Percentiles rank a stretch among this genome's conserved stretches.
phyloP scores from a whole-genome alignment of 768 basidiomycete genomes.

The Lactifluus piperatus region DNA sequence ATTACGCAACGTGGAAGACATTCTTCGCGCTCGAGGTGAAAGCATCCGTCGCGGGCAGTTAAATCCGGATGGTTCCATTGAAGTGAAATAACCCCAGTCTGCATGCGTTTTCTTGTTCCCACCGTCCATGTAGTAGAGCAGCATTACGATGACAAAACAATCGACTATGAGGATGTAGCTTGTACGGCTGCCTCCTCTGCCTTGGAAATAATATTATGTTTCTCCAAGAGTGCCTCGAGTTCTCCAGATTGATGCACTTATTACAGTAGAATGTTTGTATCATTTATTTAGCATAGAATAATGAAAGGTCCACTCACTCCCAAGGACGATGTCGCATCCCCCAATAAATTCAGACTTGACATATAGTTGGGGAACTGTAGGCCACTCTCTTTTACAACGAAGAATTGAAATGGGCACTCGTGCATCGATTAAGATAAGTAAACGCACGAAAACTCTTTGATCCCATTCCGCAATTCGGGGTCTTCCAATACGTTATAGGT shows the following conservation, averaged over 20 bases:
- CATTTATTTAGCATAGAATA: not conserved
- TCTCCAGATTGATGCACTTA: slow-evolving; percentile 98
- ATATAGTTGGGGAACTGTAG: slow-evolving; percentile 94
- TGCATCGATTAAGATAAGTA: not conserved
- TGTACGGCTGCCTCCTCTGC: slow-evolving; percentile 20
- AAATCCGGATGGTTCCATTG: slow-evolving; percentile 45
- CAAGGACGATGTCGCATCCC: slow-evolving; percentile 90
- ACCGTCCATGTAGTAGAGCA: not conserved
- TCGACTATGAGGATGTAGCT: slow-evolving; percentile 18
- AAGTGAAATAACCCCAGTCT: slow-evolving; percentile 30
- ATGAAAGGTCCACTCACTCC: slow-evolving; percentile 50
- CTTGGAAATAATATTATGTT: slow-evolving; percentile 61
- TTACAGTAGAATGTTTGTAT: slow-evolving; percentile 2
- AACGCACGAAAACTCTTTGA: slow-evolving; percentile 96
- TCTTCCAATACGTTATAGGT: slow-evolving; percentile 90
- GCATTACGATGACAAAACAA: not conserved
- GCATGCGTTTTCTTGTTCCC: not conserved
- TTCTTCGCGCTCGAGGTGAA: slow-evolving; percentile 75
- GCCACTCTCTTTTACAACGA: slow-evolving; percentile 70
- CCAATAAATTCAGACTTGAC: slow-evolving; percentile 94
- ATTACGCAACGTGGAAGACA: slow-evolving; percentile 72
- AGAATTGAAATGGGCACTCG: not conserved
- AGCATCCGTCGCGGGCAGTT: slow-evolving; percentile 38
- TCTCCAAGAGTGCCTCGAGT: slow-evolving; percentile 71
- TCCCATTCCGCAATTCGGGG: slow-evolving; percentile 67